These are phyloP conservation scores for Nannizziopsis arthrosporioides DNA, from an alignment of 2,329 filamentous ascomycete species.

Conservation along the genomic window DNA sequence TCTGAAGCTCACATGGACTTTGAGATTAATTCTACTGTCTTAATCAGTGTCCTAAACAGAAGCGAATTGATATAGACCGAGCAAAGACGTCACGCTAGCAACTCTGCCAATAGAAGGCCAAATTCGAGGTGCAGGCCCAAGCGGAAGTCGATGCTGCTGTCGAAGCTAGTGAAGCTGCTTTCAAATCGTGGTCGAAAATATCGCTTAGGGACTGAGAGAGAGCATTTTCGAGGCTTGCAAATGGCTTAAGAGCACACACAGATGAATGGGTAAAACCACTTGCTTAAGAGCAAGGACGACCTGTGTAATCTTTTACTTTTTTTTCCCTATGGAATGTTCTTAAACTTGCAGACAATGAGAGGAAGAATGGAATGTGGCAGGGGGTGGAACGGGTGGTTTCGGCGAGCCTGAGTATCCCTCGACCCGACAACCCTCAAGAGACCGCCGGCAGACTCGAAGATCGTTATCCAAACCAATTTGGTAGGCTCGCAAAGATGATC, in stretches of 20 bases:
- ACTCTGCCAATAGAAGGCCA: slow-evolving; percentile 41
- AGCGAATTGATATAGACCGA: slow-evolving; percentile 36
- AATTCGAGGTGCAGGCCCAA: slow-evolving; percentile 41
- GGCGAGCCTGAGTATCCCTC: slow-evolving; percentile 42
- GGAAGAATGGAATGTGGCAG: slow-evolving; percentile 42
- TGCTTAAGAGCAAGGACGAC: slow-evolving; percentile 35
- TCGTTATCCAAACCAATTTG: slow-evolving; percentile 51
- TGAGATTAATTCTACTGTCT: slow-evolving; percentile 24
- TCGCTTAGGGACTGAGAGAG: slow-evolving; percentile 25
- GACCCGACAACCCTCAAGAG: slow-evolving; percentile 48
- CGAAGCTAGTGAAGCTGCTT: slow-evolving; percentile 37
- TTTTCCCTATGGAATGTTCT: too few species aligned
- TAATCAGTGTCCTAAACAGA: slow-evolving; percentile 44
- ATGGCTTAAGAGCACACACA: slow-evolving; percentile 26
- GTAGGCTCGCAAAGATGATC: slow-evolving; percentile 24
- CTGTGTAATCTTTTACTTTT: too few species aligned
- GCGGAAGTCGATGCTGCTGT: slow-evolving; percentile 44
- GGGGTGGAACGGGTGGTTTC: slow-evolving; percentile 36
- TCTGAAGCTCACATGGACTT: slow-evolving; percentile 5
- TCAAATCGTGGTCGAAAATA: slow-evolving; percentile 36
- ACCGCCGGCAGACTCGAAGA: slow-evolving; percentile 43
- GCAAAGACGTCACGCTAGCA: slow-evolving; percentile 39
- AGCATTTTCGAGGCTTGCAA: slow-evolving; percentile 25
- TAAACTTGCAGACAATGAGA: slow-evolving; percentile 44
- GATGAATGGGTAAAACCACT: slow-evolving; percentile 30